Evolutionary conservation across 2,329 filamentous ascomycete species (phyloP), one percentile per base, ranked within the genome.

Genomic region (Orbilia blumenaviensis): DNA sequence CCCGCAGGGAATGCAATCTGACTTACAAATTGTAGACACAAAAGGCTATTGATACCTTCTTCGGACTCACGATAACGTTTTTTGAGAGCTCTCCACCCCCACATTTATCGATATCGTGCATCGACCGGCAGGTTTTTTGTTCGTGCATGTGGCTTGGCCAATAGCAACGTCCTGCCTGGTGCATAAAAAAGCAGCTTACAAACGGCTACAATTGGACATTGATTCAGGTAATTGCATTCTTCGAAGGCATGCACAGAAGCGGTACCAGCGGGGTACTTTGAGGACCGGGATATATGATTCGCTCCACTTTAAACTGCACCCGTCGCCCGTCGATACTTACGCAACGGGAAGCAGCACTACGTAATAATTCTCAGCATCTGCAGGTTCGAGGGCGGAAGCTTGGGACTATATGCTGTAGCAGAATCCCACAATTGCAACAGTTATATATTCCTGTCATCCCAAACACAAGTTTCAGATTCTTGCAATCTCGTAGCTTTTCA

Each of bases 381-480:
- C 67, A 25, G 42, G 18, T 27, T 46, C 67, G 21, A 46, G 18
- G 16, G 27, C 21, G 48, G n/a, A 42, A 46, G 36, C 50, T 52
- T 32, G 18, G 21, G 16, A n/a, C 32, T 56, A 44, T 29, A 12
- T 21, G 41, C 38, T 72, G 67, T 54, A 50, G 42, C 60, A 54
- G 60, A 60, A 60, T 58, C 60, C 60, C 60, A 58, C 67, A 66
- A 64, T 48, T 60, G 44, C 67, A 67, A 67, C 62, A 66, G 50
- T 69, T 76, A 76, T 69, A 76, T 76, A 76, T 60, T 66, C 32
- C 72, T 76, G 64, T 69, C 64, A 76, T 66, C 72, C 72, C 72
- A 66, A 69, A 66, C 72, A 76, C 72, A 76, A 34, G 72, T 69
- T 69, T 76, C 64, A 76, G 64, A 42, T 44, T 61, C 50, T 66